Base-by-base conservation (phyloP, 192 early-diverging fungal species). In the Lunasporangiospora selenospora region DNA sequence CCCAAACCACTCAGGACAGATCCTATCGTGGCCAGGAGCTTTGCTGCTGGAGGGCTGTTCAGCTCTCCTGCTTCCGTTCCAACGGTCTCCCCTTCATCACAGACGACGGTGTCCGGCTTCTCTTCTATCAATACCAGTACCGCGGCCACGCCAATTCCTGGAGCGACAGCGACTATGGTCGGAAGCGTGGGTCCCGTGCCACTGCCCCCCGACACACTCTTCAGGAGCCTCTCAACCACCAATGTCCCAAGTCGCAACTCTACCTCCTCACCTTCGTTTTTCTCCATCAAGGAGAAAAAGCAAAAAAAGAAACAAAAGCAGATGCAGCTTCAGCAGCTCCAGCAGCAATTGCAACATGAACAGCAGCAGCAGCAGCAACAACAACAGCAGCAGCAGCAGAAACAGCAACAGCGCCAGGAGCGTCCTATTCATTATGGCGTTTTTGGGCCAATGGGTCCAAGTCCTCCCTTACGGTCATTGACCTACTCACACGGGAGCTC, bases 1-100 rank as follows among this genome's bases (percentile, higher is more conserved):
- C n/a, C 62, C 6, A 38, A 46, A 11, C 48, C 47, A 12, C 39
- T 58, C 31, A 58, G 27, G 19, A 58, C 55, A 3, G 55, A 50
- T 32, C 16, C 26, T 27, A 24, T 30, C 24, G 27, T 27, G 10
- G 27, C 57, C 45, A 47, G 36, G 37, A 56, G 50, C 34, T 9
- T 29, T 15, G 27, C 7, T 26, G 1, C 37, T n/a, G 58, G 57
- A 24, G 45, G 45, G 2, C 11, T 37, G 13, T 41, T 59, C 21
- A 64, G n/a, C 29, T 64, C 62, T 12, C 33, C 58, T 18, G 19
- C 32, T 15, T 47, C 36, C 26, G 23, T 39, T 18, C n/a, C 59
- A 27, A 37, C 30, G 6, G 26, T 2, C 13, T 23, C 19, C 6
- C 39, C 27, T 19, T 33, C 39, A n/a, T n/a, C n/a, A n/a, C n/a